Evolutionary conservation across 2,329 filamentous ascomycete species (phyloP).

Genomic region (Daldinia sp.): DNA sequence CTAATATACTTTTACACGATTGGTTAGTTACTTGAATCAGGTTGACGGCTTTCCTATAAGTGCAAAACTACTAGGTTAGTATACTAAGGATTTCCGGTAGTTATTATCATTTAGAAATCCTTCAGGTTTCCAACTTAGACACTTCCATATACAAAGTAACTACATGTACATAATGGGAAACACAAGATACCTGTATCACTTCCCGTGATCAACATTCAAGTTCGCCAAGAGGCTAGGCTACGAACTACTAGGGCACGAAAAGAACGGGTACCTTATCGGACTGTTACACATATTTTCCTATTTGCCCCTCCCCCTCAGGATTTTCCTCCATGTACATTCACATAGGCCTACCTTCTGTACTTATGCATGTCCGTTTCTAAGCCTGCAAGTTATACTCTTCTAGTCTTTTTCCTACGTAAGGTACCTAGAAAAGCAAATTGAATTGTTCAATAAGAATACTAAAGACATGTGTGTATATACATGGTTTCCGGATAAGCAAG

Average conservation of each 20-base stretch:
- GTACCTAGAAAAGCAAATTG: too few species aligned
- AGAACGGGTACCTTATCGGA: conserved; percentile 20
- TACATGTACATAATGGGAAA: not conserved
- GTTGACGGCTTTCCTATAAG: too few species aligned
- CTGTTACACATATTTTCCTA: conserved; percentile 16
- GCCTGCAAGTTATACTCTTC: not conserved
- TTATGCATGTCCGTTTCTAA: not conserved
- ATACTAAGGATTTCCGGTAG: too few species aligned
- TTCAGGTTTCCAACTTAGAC: too few species aligned
- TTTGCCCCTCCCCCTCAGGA: conserved; percentile 11
- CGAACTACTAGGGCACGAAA: conserved; percentile 22
- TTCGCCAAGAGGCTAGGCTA: conserved; percentile 26
- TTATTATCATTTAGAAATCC: too few species aligned
- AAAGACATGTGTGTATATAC: too few species aligned
- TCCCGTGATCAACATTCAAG: conserved; percentile 24
- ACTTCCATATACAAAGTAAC: not conserved
- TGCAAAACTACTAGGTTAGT: too few species aligned
- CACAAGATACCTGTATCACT: not conserved
- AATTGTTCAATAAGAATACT: too few species aligned
- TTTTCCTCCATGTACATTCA: not conserved
- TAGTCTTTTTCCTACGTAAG: not conserved
- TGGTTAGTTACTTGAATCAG: too few species aligned
- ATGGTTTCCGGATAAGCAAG: too few species aligned
- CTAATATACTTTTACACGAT: too few species aligned
- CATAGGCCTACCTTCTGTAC: not conserved